A percentile compares a stretch with the other conserved stretches of the same genome.
phyloP scores from a whole-genome alignment of 495 filamentous ascomycete genomes.

The Neurospora cerealis region DNA sequence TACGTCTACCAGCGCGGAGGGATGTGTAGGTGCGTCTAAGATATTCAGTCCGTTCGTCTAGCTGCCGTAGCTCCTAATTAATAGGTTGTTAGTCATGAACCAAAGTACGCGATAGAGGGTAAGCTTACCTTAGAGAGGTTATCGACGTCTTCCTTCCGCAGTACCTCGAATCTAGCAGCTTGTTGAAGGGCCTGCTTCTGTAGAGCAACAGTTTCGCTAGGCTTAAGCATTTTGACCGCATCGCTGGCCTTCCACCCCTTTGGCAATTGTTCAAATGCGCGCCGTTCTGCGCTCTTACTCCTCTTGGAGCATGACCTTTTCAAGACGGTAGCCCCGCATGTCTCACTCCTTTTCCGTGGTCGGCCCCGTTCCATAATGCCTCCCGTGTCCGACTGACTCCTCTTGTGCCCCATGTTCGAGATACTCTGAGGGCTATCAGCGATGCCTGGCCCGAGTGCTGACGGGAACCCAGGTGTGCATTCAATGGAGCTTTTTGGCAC shows the following conservation, averaged over 20 bases:
- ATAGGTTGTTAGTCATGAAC: neutral
- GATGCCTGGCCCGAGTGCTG: slow-evolving; percentile 23
- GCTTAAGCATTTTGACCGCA: slow-evolving; percentile 35
- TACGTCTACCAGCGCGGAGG: slow-evolving; percentile 56
- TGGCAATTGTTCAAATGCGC: slow-evolving; percentile 47
- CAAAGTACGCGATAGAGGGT: neutral
- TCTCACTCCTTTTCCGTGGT: slow-evolving; percentile 38
- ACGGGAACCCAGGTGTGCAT: slow-evolving; percentile 9
- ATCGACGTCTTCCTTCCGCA: slow-evolving; percentile 58
- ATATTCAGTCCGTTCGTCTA: slow-evolving; percentile 66
- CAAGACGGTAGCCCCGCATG: slow-evolving; percentile 19
- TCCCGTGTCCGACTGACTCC: slow-evolving; percentile 47
- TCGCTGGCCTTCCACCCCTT: slow-evolving; percentile 45
- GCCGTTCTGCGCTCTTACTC: slow-evolving; percentile 35
- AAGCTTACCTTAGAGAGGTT: slow-evolving; percentile 46
- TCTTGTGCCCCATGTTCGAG: slow-evolving; percentile 20
- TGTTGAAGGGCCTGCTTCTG: slow-evolving; percentile 55
- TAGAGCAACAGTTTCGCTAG: slow-evolving; percentile 42
- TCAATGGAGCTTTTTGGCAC: slow-evolving; percentile 1
- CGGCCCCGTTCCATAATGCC: slow-evolving; percentile 52
- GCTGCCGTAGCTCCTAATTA: slow-evolving; percentile 51
- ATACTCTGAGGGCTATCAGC: slow-evolving; percentile 21
- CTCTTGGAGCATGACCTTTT: slow-evolving; percentile 26
- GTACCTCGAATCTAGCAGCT: slow-evolving; percentile 55
- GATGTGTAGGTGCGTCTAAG: slow-evolving; percentile 58